A percentile compares a stretch with the other conserved stretches of the same genome.
Evolutionary conservation across 441 rosid species (phyloP).

Genomic region (Aleurites moluccanus): DNA sequence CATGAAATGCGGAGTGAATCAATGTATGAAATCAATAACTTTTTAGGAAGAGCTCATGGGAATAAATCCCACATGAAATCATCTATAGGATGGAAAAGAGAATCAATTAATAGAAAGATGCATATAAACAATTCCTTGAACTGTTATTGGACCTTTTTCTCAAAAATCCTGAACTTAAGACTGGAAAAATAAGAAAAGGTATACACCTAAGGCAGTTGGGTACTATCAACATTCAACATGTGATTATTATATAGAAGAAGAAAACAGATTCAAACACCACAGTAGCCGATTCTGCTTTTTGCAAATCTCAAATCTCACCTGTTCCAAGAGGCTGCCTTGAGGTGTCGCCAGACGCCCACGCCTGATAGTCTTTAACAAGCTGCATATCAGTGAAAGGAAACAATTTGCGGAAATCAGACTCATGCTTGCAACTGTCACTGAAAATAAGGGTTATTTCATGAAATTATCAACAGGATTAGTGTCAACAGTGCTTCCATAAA

Average conservation of each 20-base stretch:
- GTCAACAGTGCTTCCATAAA: background rate
- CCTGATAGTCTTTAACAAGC: conserved; percentile 89
- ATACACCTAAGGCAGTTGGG: conserved; percentile 2
- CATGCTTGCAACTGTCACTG: background rate
- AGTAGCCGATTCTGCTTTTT: background rate
- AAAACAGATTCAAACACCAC: conserved; percentile 5
- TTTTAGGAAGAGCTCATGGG: too few relatives aligned
- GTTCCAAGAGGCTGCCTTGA: conserved; percentile 97
- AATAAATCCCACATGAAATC: too few relatives aligned
- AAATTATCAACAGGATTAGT: background rate
- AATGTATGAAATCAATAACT: too few relatives aligned
- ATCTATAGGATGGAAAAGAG: too few relatives aligned
- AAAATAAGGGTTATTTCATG: background rate
- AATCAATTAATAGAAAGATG: background rate
- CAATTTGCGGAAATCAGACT: background rate
- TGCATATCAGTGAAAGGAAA: conserved; percentile 27
- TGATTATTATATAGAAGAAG: conserved; percentile 9
- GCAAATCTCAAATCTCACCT: conserved; percentile 58
- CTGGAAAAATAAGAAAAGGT: background rate
- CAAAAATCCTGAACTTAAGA: background rate
- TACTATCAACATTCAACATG: conserved; percentile 18
- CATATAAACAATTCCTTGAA: background rate
- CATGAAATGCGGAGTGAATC: too few relatives aligned
- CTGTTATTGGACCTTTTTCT: background rate
- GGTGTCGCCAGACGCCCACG: conserved; percentile 87